Base-by-base conservation (phyloP, 2,329 filamentous ascomycete genomes). In the Aspergillus oerlinghausenensis region DNA sequence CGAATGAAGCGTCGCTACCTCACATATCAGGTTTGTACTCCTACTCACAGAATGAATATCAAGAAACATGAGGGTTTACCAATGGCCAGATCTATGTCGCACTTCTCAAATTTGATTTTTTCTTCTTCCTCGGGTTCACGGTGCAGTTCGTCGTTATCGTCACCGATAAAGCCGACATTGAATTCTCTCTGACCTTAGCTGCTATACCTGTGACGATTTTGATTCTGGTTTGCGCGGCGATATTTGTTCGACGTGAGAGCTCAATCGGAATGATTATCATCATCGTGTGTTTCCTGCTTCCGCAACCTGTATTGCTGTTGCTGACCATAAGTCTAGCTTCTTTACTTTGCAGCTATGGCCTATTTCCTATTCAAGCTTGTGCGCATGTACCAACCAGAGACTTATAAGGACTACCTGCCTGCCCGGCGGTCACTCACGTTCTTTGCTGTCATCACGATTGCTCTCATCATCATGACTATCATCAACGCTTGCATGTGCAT, bases 341-440 rank as follows among this genome's bases (percentile, higher is more conserved):
- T 97, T 56, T 97, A 96, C 76, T 87, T 96, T 63, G 91, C 88
- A 60, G 93, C 87, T 42, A 83, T 97, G 63, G 90, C 87, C 56
- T 99, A 97, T 79, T 99, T 99, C 80, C 84, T 96, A 71, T 99
- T 97, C 84, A 99, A 99, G 82, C 85, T 99, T 54, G 88, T 94
- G 58, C 90, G 94, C 71, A 99, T 99, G 85, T 99, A 96, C 75
- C 85, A 88, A 65, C 78, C 84, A 10, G 73, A 72, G 47, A 83
- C 85, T 64, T 72, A 71, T 52, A 54, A 71, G 1, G 80, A 85
- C 62, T 99, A 97, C 77, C 72, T 81, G 52, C 88, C 93, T 4
- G 93, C 94, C 40, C 85, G 88, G 60, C 89, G 88, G 69, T 93
- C 89, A 17, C 81, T 99, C 69, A 97, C 93, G 4, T 90, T 92